These are phyloP conservation scores for Macrophomina tecta DNA, from an alignment of 2,329 filamentous ascomycete genomes.

Conservation along the genomic window DNA sequence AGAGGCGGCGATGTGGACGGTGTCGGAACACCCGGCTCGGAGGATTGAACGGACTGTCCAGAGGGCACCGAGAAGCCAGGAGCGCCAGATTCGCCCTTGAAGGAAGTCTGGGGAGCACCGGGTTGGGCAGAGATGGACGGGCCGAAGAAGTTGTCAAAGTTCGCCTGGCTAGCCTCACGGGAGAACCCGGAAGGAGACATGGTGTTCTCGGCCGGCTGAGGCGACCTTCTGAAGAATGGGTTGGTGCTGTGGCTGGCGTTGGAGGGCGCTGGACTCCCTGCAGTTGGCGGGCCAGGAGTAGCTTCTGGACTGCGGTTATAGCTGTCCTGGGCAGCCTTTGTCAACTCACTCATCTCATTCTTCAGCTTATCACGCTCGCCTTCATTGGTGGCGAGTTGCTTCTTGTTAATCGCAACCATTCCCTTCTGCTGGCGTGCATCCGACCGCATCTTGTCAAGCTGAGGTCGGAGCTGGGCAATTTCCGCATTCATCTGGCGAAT, in stretches of 20 bases:
- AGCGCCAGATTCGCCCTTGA: conserved; percentile 59
- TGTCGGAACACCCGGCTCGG: conserved; percentile 60
- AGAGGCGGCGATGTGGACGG: conserved; percentile 69
- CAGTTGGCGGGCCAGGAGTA: conserved; percentile 47
- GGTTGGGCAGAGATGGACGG: conserved; percentile 62
- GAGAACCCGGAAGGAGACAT: conserved; percentile 58
- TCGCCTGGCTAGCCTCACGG: conserved; percentile 43
- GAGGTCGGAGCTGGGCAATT: conserved; percentile 81
- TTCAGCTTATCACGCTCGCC: conserved; percentile 87
- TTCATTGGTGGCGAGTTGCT: conserved; percentile 90
- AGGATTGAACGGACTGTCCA: conserved; percentile 51
- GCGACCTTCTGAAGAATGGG: conserved; percentile 82
- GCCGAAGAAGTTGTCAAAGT: conserved; percentile 86
- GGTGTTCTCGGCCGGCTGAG: conserved; percentile 57
- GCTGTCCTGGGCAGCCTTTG: conserved; percentile 65
- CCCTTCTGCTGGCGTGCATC: conserved; percentile 96
- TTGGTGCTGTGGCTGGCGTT: conserved; percentile 78
- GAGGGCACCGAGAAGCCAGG: conserved; percentile 49
- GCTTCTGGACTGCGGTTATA: conserved; percentile 42
- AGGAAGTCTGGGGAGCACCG: conserved; percentile 60
- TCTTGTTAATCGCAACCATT: conserved; percentile 96
- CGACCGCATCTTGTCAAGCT: conserved; percentile 90
- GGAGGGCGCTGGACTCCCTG: conserved; percentile 68
- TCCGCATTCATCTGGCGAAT: conserved; percentile 84
- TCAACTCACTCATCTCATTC: conserved; percentile 73